phyloP scores from a whole-genome alignment of 2,329 filamentous ascomycete genomes.

The Alternaria sp. region DNA sequence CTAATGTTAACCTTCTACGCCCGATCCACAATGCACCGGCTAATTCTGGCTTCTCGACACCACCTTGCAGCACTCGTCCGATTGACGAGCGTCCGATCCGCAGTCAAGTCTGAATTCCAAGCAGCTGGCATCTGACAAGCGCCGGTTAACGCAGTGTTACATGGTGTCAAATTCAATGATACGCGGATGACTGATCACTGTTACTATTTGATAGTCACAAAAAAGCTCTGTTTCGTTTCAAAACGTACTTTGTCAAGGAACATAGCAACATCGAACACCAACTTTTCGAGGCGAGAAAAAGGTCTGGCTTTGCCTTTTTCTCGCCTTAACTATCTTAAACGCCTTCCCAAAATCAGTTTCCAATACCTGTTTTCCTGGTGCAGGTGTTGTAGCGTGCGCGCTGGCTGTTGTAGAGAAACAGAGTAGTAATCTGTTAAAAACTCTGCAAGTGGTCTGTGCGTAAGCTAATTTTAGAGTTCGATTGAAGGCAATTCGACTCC shows the following conservation, averaged over 20 bases:
- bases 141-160: constrained; percentile 14
- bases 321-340: too few species aligned
- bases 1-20: constrained; percentile 8
- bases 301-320: too few species aligned
- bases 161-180: constrained; percentile 14
- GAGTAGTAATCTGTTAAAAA: too few species aligned
- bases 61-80: constrained; percentile 15
- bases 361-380: too few species aligned
- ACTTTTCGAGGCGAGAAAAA: too few species aligned
- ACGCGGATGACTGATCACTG: constrained; percentile 2
- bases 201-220: neutral
- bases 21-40: constrained; percentile 5
- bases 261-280: too few species aligned
- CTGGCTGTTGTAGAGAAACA: too few species aligned
- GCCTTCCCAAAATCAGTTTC: too few species aligned
- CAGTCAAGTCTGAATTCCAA: constrained; percentile 12
- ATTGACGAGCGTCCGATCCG: constrained; percentile 17
- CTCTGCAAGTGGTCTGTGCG: too few species aligned
- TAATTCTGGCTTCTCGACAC: constrained; percentile 12
- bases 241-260: constrained; percentile 12
- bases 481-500: too few species aligned
- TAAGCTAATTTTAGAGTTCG: too few species aligned
- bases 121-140: constrained; percentile 17
- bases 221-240: constrained; percentile 13
- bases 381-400: too few species aligned